Percentiles rank a stretch among this genome's conserved stretches.
These are phyloP conservation scores for Odontarrhena argentea DNA, from an alignment of 345 rosid species.

Conservation along the genomic window DNA sequence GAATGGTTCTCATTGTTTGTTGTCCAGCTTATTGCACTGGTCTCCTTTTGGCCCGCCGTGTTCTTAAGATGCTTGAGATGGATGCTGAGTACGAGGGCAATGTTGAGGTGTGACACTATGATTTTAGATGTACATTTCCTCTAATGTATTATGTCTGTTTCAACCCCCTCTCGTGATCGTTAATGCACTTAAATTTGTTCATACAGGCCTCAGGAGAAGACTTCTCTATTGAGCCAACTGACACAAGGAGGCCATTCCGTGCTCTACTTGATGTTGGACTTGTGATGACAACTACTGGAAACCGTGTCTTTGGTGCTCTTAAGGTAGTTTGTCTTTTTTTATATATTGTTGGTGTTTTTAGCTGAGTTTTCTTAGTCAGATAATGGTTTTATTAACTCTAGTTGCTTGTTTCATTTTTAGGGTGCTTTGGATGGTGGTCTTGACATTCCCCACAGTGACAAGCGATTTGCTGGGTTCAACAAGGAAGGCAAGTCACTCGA, in stretches of 20 bases:
- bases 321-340: constrained; percentile 7
- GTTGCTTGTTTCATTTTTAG: constrained; percentile 34
- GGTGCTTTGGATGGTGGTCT: constrained; percentile 88
- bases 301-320: constrained; percentile 30
- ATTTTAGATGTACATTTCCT: not conserved
- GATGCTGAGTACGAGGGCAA: constrained; percentile 30
- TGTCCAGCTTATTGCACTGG: constrained; percentile 19
- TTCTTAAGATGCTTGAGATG: constrained; percentile 23
- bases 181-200: not conserved
- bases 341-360: not conserved
- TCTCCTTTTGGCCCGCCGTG: constrained; percentile 27
- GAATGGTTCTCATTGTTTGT: not conserved
- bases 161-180: not conserved
- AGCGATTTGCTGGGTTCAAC: constrained; percentile 57
- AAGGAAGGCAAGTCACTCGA: constrained; percentile 50
- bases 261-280: constrained; percentile 31
- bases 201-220: constrained; percentile 27
- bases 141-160: not conserved
- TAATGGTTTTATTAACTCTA: not conserved
- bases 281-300: constrained; percentile 25
- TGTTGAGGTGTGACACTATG: not conserved
- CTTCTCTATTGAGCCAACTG: constrained; percentile 23
- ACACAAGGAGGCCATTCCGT: constrained; percentile 24
- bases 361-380: not conserved
- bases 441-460: constrained; percentile 87